Conservation (phyloP, 169 alveolate genomes). For the Perkinsus olseni region DNA sequence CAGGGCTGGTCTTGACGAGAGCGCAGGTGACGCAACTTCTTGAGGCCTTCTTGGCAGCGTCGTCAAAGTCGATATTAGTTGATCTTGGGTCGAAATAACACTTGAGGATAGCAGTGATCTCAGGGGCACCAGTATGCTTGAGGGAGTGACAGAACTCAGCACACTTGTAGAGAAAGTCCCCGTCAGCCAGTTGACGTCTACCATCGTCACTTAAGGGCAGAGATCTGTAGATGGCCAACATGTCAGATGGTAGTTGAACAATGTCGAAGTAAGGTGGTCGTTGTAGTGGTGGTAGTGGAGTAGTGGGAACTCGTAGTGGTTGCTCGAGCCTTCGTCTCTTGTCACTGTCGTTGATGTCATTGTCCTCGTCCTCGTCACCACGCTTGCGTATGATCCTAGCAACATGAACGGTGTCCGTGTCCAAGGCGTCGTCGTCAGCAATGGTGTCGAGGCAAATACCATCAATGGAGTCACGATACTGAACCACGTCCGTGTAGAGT, state of each 20-base stretch:
- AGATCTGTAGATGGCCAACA: not conserved
- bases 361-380: not conserved
- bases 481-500: not conserved
- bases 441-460: not conserved
- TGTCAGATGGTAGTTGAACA: not conserved
- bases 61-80: not conserved
- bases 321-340: not conserved
- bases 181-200: not conserved
- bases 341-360: not conserved
- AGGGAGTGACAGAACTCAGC: not conserved
- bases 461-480: not conserved
- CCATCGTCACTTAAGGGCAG: not conserved
- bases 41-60: not conserved
- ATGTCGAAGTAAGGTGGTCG: not conserved
- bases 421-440: not conserved
- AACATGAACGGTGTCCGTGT: not conserved
- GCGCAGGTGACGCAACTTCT: not conserved
- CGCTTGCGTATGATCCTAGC: not conserved
- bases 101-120: not conserved
- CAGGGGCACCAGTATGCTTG: not conserved
- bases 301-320: not conserved
- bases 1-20: not conserved
- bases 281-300: not conserved
- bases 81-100: not conserved
- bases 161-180: not conserved